Base-by-base conservation (phyloP, 768 basidiomycete genomes). In the Tricholoma matsutake region DNA sequence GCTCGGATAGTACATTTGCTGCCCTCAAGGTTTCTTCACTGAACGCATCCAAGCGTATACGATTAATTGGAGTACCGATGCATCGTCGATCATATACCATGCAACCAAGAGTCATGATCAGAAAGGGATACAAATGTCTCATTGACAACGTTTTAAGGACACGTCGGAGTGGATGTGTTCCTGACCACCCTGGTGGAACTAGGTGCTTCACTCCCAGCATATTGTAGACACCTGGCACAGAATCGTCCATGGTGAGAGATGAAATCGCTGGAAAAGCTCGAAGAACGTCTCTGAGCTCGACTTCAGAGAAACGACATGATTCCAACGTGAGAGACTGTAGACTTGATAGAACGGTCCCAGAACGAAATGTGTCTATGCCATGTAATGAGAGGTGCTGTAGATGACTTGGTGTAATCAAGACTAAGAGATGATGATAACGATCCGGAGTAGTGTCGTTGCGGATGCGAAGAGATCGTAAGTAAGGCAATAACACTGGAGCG, bases 381-480 rank as follows among this genome's bases (percentile, higher is more conserved):
- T 74, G 73, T 25, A 82, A 71, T 22, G 69, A 64, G 3, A 81
- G 66, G 1, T 71, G 66, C 56, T 78, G 72, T 25, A 81, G 73
- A 13, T 63, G 63, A 4, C 77, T 75, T 56, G 75, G 66, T 14
- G 64, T 61, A 49, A 82, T 63, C 31, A 78, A 65, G 18, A 74
- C 69, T 47, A 76, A 60, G n/a, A 76, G 62, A 49, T 71, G 74
- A 62, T 72, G 71, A 20, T 73, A 61, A 8, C n/a, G n/a, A n/a
- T n/a, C n/a, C n/a, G 72, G 69, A 8, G 72, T 72, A 45, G 67
- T 71, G n/a, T 71, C 71, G 4, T 76, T 76, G 28, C 76, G 75
- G 18, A 80, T 71, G 20, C 81, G 79, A n/a, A 83, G 69, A 28
- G 73, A 71, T 31, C 66, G 72, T 28, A 83, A 72, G 16, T 65